Evolutionary conservation across 768 basidiomycete genomes (phyloP), one percentile per base, ranked within the genome.

Genomic region (Kwoniella sp.): DNA sequence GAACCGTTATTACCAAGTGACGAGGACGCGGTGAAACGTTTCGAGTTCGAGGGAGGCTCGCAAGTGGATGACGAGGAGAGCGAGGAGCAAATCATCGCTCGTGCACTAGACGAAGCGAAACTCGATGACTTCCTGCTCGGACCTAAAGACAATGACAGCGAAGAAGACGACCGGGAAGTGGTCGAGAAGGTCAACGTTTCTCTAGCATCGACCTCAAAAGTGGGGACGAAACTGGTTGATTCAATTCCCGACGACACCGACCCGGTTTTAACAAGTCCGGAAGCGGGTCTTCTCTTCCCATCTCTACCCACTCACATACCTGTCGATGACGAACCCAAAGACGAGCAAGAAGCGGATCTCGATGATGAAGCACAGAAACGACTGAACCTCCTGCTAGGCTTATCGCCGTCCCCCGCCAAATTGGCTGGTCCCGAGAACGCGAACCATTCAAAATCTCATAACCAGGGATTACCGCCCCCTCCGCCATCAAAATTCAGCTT

Each of bases 341-440:
- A 40, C 19, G 63, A 52, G 17, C 65, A 68, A 33, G 53, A 24
- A 5, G 64, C 55, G 21, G 26, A 15, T 2, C 15, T 62, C 6
- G 65, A 67, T 30, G 64, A 62, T 8, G 70, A 72, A 1, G 57
- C 60, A 3, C 37, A 56, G 25, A 63, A 60, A 21, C 52, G 54
- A 21, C 65, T 75, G 50, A 49, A 68, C 22, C 33, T 66, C 2
- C 52, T 75, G 6, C 50, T 72, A n/a, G 73, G 73, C 3, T 57
- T 75, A 10, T 60, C 55, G 0, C 65, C 63, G 12, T 63, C 68
- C 3, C 24, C 68, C 5, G 21, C 29, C 24, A 60, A 55, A 24
- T 65, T 67, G 36, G 64, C 54, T 25, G 47, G 40, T 22, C 24
- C 40, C 3, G n/a, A n/a, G n/a, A n/a, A n/a, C n/a, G n/a, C n/a